Evolutionary conservation across 139 green algal species (phyloP).

Genomic region (Chlorokybus atmophyticus): DNA sequence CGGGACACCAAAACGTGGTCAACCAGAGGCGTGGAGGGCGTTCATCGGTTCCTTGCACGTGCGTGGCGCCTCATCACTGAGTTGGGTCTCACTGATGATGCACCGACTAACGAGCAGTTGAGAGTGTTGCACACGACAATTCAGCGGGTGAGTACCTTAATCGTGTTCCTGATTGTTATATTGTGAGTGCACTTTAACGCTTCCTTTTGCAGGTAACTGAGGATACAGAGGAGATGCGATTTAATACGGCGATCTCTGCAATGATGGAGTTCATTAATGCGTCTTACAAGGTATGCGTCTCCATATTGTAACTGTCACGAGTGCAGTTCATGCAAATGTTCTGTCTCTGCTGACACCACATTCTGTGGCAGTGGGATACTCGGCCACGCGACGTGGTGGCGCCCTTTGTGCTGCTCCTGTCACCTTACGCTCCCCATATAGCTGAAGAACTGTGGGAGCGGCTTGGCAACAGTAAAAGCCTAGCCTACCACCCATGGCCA

Average conservation of each 20-base stretch:
- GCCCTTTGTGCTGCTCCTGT: constrained; percentile 79
- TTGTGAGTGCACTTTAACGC: neutral
- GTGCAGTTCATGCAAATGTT: neutral
- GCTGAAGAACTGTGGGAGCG: constrained; percentile 76
- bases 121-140: constrained; percentile 70
- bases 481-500: constrained; percentile 78
- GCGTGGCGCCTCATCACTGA: constrained; percentile 59
- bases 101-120: constrained; percentile 66
- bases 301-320: neutral
- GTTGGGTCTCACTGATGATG: constrained; percentile 29
- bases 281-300: constrained; percentile 48
- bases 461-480: constrained; percentile 43
- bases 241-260: constrained; percentile 92
- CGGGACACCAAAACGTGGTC: constrained; percentile 39
- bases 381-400: constrained; percentile 45
- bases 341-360: neutral
- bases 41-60: constrained; percentile 87
- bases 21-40: constrained; percentile 77
- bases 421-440: constrained; percentile 89
- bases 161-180: neutral
- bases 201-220: constrained; percentile 59
- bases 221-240: constrained; percentile 88
- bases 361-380: constrained; percentile 37
- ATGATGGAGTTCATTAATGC: constrained; percentile 99
- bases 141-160: constrained; percentile 52